phyloP scores from a whole-genome alignment of 768 basidiomycete genomes.

The Scleroderma citrinum region DNA sequence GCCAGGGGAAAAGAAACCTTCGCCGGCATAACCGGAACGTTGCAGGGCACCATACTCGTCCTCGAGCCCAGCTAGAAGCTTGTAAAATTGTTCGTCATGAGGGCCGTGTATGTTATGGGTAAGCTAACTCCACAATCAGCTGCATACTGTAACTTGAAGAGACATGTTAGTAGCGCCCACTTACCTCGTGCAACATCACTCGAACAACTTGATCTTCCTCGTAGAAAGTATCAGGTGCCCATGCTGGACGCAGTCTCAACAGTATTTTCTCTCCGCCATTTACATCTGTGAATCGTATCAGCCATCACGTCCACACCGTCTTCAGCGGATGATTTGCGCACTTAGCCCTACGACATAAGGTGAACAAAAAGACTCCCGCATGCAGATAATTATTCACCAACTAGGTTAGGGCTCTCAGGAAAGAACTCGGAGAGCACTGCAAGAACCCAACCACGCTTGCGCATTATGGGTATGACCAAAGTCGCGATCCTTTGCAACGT shows the following conservation, averaged over 20 bases:
- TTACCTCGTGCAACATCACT: slow-evolving; percentile 89
- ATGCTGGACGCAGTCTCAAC: slow-evolving; percentile 70
- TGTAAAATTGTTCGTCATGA: slow-evolving; percentile 83
- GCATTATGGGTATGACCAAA: slow-evolving; percentile 92
- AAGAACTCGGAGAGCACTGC: slow-evolving; percentile 86
- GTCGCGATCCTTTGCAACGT: slow-evolving; percentile 67
- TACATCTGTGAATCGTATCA: slow-evolving; percentile 43
- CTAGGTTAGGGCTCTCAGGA: slow-evolving; percentile 62
- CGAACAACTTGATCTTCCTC: slow-evolving; percentile 70
- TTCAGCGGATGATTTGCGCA: slow-evolving; percentile 5
- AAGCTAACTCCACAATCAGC: too few species aligned
- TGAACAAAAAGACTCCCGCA: background rate
- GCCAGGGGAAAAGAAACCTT: slow-evolving; percentile 84
- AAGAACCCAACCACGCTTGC: slow-evolving; percentile 73
- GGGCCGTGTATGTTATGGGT: slow-evolving; percentile 87
- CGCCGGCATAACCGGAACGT: slow-evolving; percentile 79
- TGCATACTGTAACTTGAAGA: too few species aligned
- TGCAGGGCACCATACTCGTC: slow-evolving; percentile 81
- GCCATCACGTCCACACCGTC: background rate
- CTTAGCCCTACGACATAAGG: slow-evolving; percentile 34
- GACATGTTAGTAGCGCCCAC: slow-evolving; percentile 4
- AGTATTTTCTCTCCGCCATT: slow-evolving; percentile 81
- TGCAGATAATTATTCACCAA: slow-evolving; percentile 47
- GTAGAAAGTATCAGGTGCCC: slow-evolving; percentile 62
- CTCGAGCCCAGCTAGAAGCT: slow-evolving; percentile 63